These are phyloP conservation scores for Lathyrus tuberosus DNA, from an alignment of 306 rosid genomes.

Conservation along the genomic window DNA sequence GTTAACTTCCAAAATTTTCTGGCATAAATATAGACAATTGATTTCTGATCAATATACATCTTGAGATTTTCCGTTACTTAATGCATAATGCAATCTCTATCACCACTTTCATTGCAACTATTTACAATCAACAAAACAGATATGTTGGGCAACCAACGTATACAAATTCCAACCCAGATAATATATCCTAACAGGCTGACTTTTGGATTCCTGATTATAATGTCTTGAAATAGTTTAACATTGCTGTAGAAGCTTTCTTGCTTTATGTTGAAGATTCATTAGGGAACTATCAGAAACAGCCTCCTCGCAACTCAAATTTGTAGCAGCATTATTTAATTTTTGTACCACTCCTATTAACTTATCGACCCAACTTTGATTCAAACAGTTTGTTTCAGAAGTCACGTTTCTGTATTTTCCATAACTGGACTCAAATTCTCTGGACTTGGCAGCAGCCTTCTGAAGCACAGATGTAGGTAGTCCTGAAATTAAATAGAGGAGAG, in stretches of 20 bases:
- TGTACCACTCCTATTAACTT: slow-evolving; percentile 44
- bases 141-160: slow-evolving; percentile 31
- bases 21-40: slow-evolving; percentile 28
- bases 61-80: background rate
- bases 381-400: slow-evolving; percentile 36
- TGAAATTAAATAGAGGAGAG: slow-evolving; percentile 31
- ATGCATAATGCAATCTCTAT: background rate
- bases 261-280: slow-evolving; percentile 59
- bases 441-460: slow-evolving; percentile 75
- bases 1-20: slow-evolving; percentile 33
- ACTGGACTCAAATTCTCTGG: slow-evolving; percentile 77
- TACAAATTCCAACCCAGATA: background rate
- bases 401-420: slow-evolving; percentile 58
- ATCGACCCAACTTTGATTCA: slow-evolving; percentile 46
- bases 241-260: slow-evolving; percentile 52
- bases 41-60: slow-evolving; percentile 25
- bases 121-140: slow-evolving; percentile 34
- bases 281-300: slow-evolving; percentile 43
- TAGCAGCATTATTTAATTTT: slow-evolving; percentile 42
- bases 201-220: background rate
- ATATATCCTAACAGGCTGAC: background rate
- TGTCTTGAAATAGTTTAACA: slow-evolving; percentile 28
- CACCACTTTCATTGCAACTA: slow-evolving; percentile 8
- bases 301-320: slow-evolving; percentile 45
- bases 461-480: slow-evolving; percentile 71